These are phyloP conservation scores for Termitomyces sp. DNA, from an alignment of 768 basidiomycete genomes.

Conservation along the genomic window DNA sequence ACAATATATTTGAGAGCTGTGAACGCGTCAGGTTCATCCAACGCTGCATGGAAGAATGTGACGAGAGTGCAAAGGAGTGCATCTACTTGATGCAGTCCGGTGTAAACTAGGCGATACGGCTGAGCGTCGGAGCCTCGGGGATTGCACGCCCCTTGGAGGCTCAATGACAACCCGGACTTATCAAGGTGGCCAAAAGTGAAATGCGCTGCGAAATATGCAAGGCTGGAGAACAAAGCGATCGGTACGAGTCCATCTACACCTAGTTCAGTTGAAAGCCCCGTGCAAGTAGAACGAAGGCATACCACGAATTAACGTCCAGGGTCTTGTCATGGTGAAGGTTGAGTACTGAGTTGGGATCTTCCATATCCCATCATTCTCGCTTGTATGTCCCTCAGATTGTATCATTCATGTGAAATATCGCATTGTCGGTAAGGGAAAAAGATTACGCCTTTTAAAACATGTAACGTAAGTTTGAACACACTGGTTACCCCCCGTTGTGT, in stretches of 20 bases:
- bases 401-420: not conserved
- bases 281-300: not conserved
- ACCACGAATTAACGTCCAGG: slow-evolving; percentile 6
- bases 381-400: not conserved
- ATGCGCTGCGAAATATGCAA: slow-evolving; percentile 28
- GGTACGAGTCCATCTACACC: slow-evolving; percentile 21
- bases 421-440: not conserved
- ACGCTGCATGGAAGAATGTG: slow-evolving; percentile 39
- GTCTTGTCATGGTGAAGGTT: slow-evolving; percentile 4
- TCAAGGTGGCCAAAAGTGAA: slow-evolving; percentile 29
- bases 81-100: slow-evolving; percentile 30
- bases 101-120: slow-evolving; percentile 35
- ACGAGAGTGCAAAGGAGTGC: slow-evolving; percentile 36
- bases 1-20: slow-evolving; percentile 33
- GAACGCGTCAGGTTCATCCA: slow-evolving; percentile 23
- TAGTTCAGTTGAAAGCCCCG: not conserved
- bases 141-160: slow-evolving; percentile 28
- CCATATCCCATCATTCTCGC: not conserved
- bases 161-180: slow-evolving; percentile 20
- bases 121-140: slow-evolving; percentile 8
- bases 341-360: not conserved
- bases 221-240: slow-evolving; percentile 30
- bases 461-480: not conserved
- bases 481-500: not conserved
- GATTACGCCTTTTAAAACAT: not conserved